Evolutionary conservation across 2,329 filamentous ascomycete species (phyloP).

Genomic region (Fusarium circinatum): DNA sequence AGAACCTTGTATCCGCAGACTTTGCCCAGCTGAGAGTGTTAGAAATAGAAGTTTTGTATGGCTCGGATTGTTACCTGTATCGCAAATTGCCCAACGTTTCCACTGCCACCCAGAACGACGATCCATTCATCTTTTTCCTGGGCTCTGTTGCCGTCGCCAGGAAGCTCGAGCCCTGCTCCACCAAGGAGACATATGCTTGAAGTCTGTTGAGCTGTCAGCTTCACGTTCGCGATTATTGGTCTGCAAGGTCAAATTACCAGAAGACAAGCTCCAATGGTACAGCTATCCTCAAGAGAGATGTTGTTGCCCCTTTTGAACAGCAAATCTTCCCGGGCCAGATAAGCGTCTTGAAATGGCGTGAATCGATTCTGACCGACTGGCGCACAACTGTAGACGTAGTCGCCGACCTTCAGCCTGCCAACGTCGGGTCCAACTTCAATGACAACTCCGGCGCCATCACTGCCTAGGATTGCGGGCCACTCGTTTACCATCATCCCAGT

Average conservation of each 20-base stretch:
- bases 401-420: constrained; percentile 47
- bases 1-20: constrained; percentile 51
- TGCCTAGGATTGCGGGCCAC: constrained; percentile 52
- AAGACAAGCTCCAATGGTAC: constrained; percentile 50
- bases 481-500: constrained; percentile 46
- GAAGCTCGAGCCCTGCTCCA: constrained; percentile 42
- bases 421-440: constrained; percentile 45
- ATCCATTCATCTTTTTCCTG: constrained; percentile 49
- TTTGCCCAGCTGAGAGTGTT: constrained; percentile 44
- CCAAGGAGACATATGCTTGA: constrained; percentile 47
- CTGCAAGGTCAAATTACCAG: constrained; percentile 38
- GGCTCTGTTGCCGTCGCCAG: constrained; percentile 18
- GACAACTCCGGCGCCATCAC: constrained; percentile 50
- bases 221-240: not conserved
- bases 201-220: constrained; percentile 35
- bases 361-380: constrained; percentile 47
- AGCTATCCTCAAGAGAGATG: constrained; percentile 45
- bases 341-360: constrained; percentile 52
- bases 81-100: constrained; percentile 49
- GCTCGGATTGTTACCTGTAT: constrained; percentile 40
- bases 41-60: not conserved
- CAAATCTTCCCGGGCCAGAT: constrained; percentile 50
- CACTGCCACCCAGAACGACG: constrained; percentile 49
- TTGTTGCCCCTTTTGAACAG: constrained; percentile 46
- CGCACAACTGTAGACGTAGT: constrained; percentile 50